phyloP scores from a whole-genome alignment of 352 stramenopile genomes.

The Pythium sp. region DNA sequence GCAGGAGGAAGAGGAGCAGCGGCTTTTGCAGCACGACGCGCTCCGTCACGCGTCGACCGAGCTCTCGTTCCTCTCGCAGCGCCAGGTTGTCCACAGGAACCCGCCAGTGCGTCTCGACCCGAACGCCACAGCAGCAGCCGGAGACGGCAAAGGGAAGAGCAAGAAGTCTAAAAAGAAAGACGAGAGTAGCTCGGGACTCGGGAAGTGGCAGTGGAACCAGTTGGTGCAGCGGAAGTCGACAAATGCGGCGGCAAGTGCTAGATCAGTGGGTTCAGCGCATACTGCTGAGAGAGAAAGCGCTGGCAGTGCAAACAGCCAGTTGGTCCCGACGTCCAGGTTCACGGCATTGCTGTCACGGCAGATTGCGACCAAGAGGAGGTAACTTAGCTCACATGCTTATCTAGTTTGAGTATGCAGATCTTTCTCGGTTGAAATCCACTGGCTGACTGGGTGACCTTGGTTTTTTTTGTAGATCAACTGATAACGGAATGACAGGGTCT shows the following conservation, averaged over 20 bases:
- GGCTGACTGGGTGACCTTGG: neutral
- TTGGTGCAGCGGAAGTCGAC: conserved; percentile 40
- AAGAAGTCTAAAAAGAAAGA: conserved; percentile 33
- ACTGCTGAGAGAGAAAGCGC: neutral
- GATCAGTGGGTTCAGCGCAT: neutral
- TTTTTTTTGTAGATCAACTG: conserved; percentile 3
- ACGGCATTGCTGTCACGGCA: conserved; percentile 29
- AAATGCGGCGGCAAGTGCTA: neutral
- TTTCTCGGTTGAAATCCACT: neutral
- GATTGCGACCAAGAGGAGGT: conserved; percentile 19
- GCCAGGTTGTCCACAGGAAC: conserved; percentile 74
- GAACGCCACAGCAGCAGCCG: conserved; percentile 4
- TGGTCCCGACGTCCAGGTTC: conserved; percentile 22
- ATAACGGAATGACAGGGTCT: neutral
- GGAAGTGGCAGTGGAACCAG: conserved; percentile 67
- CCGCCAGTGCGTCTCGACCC: conserved; percentile 39
- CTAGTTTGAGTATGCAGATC: neutral
- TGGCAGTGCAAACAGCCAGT: neutral
- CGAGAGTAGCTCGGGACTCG: conserved; percentile 34
- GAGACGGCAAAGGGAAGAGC: conserved; percentile 21
- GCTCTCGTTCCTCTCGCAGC: conserved; percentile 72
- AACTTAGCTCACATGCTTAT: neutral
- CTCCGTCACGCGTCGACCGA: conserved; percentile 64
- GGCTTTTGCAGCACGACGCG: conserved; percentile 43
- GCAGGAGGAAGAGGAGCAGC: conserved; percentile 29